phyloP scores from a whole-genome alignment of 176 grass and related monocot genomes.

The Poa annua region DNA sequence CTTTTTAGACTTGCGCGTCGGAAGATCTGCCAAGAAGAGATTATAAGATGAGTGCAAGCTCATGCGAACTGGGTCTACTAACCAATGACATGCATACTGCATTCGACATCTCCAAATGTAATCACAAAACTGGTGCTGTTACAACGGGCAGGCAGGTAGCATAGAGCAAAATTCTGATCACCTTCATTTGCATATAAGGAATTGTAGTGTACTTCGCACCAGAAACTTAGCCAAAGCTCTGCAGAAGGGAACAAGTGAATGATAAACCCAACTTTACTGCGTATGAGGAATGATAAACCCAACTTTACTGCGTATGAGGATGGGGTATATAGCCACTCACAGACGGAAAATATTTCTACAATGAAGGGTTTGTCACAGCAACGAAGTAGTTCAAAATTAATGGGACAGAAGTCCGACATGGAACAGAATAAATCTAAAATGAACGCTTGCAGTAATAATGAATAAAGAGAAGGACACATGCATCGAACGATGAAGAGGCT shows the following conservation, averaged over 20 bases:
- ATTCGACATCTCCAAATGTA: conserved; percentile 14
- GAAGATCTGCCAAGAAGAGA: conserved; percentile 70
- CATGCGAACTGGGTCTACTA: neutral
- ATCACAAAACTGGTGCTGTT: neutral
- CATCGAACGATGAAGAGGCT: too few relatives aligned
- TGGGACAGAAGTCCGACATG: conserved; percentile 12
- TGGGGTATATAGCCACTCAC: neutral
- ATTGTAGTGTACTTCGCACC: conserved; percentile 99
- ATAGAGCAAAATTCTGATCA: conserved; percentile 39
- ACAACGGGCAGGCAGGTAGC: neutral
- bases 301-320: neutral
- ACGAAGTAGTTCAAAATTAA: neutral
- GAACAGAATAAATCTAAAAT: neutral
- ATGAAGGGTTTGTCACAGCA: conserved; percentile 21
- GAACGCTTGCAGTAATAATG: too few relatives aligned
- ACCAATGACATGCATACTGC: neutral
- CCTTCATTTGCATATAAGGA: conserved; percentile 93
- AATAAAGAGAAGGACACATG: too few relatives aligned
- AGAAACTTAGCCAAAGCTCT: conserved; percentile 99
- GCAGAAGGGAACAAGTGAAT: conserved; percentile 39
- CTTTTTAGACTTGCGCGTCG: conserved; percentile 67
- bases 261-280: neutral
- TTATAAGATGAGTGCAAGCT: conserved; percentile 7
- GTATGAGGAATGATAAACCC: neutral
- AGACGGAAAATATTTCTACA: neutral